A percentile compares a stretch with the other conserved stretches of the same genome.
Conservation (phyloP, 768 basidiomycete genomes). For the Kwoniella europaea region DNA sequence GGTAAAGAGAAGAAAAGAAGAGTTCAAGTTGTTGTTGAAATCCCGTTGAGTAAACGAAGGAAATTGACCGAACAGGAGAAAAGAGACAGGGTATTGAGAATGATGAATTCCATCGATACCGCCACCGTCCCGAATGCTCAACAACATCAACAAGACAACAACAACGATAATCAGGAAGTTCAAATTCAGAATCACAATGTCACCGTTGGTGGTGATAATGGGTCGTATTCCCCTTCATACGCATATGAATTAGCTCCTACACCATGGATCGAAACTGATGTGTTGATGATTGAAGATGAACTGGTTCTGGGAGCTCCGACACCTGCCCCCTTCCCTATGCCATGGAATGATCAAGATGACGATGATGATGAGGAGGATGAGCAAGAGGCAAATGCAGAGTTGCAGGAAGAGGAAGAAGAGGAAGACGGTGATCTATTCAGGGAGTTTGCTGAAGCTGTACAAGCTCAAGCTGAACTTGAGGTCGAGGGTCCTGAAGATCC, state of each 20-base stretch:
- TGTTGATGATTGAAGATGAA: slow-evolving; percentile 9
- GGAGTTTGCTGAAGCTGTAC: neutral
- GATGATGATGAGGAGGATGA: slow-evolving; percentile 10
- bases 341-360: neutral
- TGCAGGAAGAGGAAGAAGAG: neutral
- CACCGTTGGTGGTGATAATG: too few relatives aligned
- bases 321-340: slow-evolving; percentile 12
- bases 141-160: neutral
- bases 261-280: slow-evolving; percentile 11
- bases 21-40: slow-evolving; percentile 21
- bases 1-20: slow-evolving; percentile 7
- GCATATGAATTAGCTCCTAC: neutral
- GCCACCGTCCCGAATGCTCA: neutral
- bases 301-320: slow-evolving; percentile 5
- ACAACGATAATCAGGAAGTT: neutral
- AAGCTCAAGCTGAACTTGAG: neutral
- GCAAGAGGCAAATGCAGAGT: neutral
- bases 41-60: slow-evolving; percentile 17
- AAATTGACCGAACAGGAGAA: slow-evolving; percentile 13
- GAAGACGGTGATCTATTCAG: neutral
- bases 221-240: neutral
- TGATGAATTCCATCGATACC: slow-evolving; percentile 1
- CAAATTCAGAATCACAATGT: neutral
- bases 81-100: neutral
- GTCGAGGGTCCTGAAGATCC: neutral